Evolutionary conservation across 208 protist genomes (phyloP).

Genomic region (Leishmania turanica): DNA sequence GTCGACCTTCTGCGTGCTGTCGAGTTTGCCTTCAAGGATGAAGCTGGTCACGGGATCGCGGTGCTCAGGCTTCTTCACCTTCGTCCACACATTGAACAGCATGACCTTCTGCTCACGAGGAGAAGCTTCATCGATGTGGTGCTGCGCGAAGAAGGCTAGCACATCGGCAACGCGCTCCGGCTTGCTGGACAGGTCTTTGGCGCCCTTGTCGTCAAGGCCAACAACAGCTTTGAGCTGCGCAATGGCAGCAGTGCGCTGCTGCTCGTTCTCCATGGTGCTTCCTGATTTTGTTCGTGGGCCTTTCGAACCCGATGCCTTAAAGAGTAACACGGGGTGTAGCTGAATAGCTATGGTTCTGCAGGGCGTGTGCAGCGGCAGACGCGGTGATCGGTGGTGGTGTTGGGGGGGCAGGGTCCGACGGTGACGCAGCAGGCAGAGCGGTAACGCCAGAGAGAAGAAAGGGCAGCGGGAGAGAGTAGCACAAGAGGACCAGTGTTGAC

Average conservation of each 20-base stretch:
- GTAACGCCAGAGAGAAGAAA: background rate
- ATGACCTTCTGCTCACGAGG: slow-evolving; percentile 86
- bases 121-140: slow-evolving; percentile 47
- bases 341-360: background rate
- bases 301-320: background rate
- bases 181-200: slow-evolving; percentile 87
- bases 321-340: background rate
- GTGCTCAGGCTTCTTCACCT: slow-evolving; percentile 73
- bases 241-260: slow-evolving; percentile 32
- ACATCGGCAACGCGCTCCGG: slow-evolving; percentile 82
- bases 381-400: background rate
- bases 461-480: background rate
- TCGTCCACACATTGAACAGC: slow-evolving; percentile 87
- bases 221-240: slow-evolving; percentile 74
- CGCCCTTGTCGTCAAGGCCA: slow-evolving; percentile 90
- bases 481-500: background rate
- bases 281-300: background rate
- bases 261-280: slow-evolving; percentile 24
- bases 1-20: slow-evolving; percentile 86
- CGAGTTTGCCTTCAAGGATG: slow-evolving; percentile 63
- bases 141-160: slow-evolving; percentile 70
- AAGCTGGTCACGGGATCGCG: slow-evolving; percentile 71
- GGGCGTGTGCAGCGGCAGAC: background rate
- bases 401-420: background rate
- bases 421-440: background rate